phyloP scores from a whole-genome alignment of 1,284 basidiomycete genomes.

The Cerrena zonata region DNA sequence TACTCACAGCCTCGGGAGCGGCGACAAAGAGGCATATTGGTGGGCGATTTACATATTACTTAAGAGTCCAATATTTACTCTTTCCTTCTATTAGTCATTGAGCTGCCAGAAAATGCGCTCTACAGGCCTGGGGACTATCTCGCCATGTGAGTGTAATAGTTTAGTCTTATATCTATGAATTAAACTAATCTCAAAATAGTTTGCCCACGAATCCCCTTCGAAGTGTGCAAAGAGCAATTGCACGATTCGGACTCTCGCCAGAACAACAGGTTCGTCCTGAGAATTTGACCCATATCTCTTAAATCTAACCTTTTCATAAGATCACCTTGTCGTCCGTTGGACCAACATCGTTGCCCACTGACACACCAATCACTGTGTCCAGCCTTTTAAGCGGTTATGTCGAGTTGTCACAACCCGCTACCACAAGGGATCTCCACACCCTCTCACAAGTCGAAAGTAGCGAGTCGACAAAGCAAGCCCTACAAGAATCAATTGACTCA shows the following conservation, averaged over 20 bases:
- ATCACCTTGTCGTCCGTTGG: conserved; percentile 35
- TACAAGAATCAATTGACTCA: conserved; percentile 25
- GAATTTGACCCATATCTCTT: too few relatives aligned
- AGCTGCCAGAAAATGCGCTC: conserved; percentile 37
- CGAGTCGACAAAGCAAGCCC: conserved; percentile 15
- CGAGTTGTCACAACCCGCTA: conserved; percentile 43
- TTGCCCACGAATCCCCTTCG: conserved; percentile 37
- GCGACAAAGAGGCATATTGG: conserved; percentile 42
- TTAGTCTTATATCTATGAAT: not conserved
- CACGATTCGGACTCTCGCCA: conserved; percentile 34
- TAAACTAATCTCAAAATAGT: conserved; percentile 17
- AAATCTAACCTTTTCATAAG: too few relatives aligned
- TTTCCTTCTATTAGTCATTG: conserved; percentile 29
- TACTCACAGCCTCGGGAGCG: conserved; percentile 35
- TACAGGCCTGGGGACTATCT: conserved; percentile 46
- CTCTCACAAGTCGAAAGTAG: conserved; percentile 8
- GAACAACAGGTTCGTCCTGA: conserved; percentile 34
- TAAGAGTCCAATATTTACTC: not conserved
- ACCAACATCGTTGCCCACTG: conserved; percentile 38
- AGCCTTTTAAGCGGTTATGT: conserved; percentile 40
- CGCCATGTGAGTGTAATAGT: conserved; percentile 31
- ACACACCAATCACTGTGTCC: conserved; percentile 31
- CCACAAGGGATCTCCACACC: conserved; percentile 29
- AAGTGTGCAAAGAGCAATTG: conserved; percentile 36
- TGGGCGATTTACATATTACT: conserved; percentile 6